These are phyloP conservation scores for Wickerhamomyces canadensis DNA, from an alignment of 805 yeast species.

Conservation along the genomic window DNA sequence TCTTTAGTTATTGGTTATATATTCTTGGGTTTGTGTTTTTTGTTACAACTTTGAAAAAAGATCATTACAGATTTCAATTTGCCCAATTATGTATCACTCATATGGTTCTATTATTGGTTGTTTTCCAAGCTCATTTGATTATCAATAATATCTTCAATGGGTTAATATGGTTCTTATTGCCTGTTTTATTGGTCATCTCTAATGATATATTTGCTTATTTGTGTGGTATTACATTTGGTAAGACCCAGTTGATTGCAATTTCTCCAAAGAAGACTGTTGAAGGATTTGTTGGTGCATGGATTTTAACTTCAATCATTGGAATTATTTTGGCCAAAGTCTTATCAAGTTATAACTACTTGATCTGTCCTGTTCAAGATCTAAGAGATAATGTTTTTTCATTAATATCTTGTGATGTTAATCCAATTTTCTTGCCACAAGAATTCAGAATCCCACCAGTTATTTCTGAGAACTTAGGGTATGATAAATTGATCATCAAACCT, in stretches of 20 bases:
- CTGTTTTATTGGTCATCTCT: constrained; percentile 85
- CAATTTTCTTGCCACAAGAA: constrained; percentile 80
- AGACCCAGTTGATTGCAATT: constrained; percentile 84
- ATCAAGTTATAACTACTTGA: constrained; percentile 65
- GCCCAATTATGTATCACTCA: constrained; percentile 91
- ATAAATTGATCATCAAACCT: constrained; percentile 66
- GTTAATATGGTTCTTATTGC: constrained; percentile 89
- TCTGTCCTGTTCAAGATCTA: constrained; percentile 78
- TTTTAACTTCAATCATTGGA: constrained; percentile 78
- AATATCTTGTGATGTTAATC: constrained; percentile 75
- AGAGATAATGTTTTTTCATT: constrained; percentile 55
- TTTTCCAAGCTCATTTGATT: constrained; percentile 90
- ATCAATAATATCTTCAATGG: constrained; percentile 87
- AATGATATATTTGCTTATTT: constrained; percentile 95
- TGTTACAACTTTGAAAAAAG: constrained; percentile 84
- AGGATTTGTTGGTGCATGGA: constrained; percentile 97
- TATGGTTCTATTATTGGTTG: constrained; percentile 85
- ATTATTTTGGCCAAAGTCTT: constrained; percentile 59
- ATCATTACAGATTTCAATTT: constrained; percentile 86
- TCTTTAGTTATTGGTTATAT: constrained; percentile 78
- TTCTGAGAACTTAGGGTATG: constrained; percentile 41
- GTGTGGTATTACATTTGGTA: constrained; percentile 95
- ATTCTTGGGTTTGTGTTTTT: constrained; percentile 85
- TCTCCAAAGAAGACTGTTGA: constrained; percentile 97
- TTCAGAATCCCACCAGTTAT: constrained; percentile 70